Percentiles rank a stretch among this genome's conserved stretches.
These are phyloP conservation scores for Russula compacta DNA, from an alignment of 768 basidiomycete genomes.

Conservation along the genomic window DNA sequence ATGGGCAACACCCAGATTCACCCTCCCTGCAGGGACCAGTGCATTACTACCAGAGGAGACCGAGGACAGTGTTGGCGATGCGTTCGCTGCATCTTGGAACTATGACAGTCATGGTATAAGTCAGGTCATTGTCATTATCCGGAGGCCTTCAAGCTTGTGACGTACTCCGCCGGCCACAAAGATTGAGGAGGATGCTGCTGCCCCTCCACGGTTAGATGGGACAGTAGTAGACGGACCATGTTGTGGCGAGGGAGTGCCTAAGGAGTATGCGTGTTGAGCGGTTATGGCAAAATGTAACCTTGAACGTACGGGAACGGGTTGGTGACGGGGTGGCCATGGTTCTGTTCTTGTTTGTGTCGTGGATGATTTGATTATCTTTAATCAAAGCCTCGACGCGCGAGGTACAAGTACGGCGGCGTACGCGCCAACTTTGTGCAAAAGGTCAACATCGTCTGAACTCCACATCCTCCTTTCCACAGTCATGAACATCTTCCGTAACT, in stretches of 20 bases:
- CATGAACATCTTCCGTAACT: slow-evolving; percentile 82
- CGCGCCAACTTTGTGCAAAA: slow-evolving; percentile 1
- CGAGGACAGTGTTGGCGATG: slow-evolving; percentile 13
- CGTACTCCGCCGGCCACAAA: slow-evolving; percentile 12
- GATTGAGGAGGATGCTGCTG: neutral
- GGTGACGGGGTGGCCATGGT: neutral
- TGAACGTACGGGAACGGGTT: slow-evolving; percentile 7
- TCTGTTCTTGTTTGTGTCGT: neutral
- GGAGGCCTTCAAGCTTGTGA: neutral
- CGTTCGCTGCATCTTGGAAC: slow-evolving; percentile 12
- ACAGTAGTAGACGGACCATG: neutral
- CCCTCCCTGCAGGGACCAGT: neutral
- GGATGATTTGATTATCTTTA: neutral
- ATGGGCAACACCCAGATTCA: slow-evolving; percentile 10
- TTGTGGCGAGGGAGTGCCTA: neutral
- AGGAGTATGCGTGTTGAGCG: no score
- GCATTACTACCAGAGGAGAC: slow-evolving; percentile 7
- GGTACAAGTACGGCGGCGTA: neutral
- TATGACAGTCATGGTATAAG: neutral
- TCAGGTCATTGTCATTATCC: neutral
- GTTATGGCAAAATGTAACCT: neutral
- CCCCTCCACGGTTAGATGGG: neutral
- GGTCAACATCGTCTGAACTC: slow-evolving; percentile 15
- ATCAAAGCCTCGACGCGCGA: no score
- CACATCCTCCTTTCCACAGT: slow-evolving; percentile 18